phyloP scores from a whole-genome alignment of 768 basidiomycete genomes.

The Boletus patriciae region DNA sequence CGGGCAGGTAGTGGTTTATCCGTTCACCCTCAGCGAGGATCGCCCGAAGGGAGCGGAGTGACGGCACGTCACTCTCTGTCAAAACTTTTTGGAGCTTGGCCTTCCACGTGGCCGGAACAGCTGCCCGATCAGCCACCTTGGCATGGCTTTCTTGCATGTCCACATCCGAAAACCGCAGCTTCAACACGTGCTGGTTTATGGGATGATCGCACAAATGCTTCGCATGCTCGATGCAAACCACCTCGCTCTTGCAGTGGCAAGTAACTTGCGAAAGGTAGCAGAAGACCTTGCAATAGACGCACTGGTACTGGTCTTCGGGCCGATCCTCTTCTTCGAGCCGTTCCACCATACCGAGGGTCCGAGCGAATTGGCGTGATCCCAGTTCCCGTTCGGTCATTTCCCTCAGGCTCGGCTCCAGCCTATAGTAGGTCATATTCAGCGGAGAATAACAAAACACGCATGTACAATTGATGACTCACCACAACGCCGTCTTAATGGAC shows the following conservation, averaged over 20 bases:
- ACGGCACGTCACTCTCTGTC: conserved; percentile 65
- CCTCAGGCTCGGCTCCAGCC: conserved; percentile 79
- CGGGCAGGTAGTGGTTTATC: conserved; percentile 71
- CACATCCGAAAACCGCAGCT: conserved; percentile 79
- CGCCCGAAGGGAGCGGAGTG: conserved; percentile 74
- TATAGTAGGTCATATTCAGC: conserved; percentile 35
- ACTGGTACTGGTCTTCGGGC: conserved; percentile 95
- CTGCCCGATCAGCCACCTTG: conserved; percentile 70
- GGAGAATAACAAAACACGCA: conserved; percentile 19
- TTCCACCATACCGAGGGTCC: conserved; percentile 62
- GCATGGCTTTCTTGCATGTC: conserved; percentile 67
- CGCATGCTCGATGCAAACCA: conserved; percentile 85
- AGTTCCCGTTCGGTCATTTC: conserved; percentile 92
- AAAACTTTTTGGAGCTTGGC: conserved; percentile 66
- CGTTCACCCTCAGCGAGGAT: conserved; percentile 89
- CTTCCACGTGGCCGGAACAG: conserved; percentile 74
- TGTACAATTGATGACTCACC: conserved; percentile 51
- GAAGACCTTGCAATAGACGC: conserved; percentile 88
- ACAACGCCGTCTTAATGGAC: conserved; percentile 88
- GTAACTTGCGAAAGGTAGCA: conserved; percentile 93
- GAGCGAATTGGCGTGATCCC: conserved; percentile 59
- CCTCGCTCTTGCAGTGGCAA: conserved; percentile 73
- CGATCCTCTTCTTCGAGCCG: conserved; percentile 75
- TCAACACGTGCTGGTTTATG: conserved; percentile 57
- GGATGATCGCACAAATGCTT: conserved; percentile 71